Conservation (phyloP, 2,329 filamentous ascomycete genomes). For the Claviceps sorghi region DNA sequence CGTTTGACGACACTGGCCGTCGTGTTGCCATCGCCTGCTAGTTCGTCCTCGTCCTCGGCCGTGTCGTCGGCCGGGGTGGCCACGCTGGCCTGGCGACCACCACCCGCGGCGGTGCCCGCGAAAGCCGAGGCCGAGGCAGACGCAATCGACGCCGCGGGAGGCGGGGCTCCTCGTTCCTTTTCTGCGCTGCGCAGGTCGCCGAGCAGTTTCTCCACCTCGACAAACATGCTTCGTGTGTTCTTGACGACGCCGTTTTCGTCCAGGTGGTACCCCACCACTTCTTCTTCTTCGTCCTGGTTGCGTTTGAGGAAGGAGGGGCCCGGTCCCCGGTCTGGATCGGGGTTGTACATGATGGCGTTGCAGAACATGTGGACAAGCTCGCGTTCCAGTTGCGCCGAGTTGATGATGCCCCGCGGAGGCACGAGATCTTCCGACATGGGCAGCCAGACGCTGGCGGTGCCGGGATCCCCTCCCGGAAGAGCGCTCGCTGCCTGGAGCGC, state of each 20-base stretch:
- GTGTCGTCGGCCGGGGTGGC: slow-evolving; percentile 30
- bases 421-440: slow-evolving; percentile 63
- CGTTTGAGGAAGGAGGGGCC: slow-evolving; percentile 44
- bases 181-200: slow-evolving; percentile 64
- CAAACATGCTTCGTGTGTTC: slow-evolving; percentile 79
- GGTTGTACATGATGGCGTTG: slow-evolving; percentile 97
- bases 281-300: slow-evolving; percentile 28
- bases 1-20: slow-evolving; percentile 20
- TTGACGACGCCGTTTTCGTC: slow-evolving; percentile 79
- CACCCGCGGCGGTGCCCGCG: not conserved
- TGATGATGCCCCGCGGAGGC: slow-evolving; percentile 81
- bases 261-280: slow-evolving; percentile 45
- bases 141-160: slow-evolving; percentile 11
- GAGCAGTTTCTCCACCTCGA: slow-evolving; percentile 68
- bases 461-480: slow-evolving; percentile 45
- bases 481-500: slow-evolving; percentile 45
- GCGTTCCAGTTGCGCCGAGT: slow-evolving; percentile 80
- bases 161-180: slow-evolving; percentile 29
- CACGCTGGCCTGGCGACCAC: slow-evolving; percentile 20
- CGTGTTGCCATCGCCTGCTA: slow-evolving; percentile 26
- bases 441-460: slow-evolving; percentile 44
- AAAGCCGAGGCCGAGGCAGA: slow-evolving; percentile 8
- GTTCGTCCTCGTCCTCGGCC: slow-evolving; percentile 35
- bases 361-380: slow-evolving; percentile 95
- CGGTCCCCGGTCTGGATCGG: slow-evolving; percentile 59